Evolutionary conservation across 805 yeast genomes (phyloP).

Genomic region (Lipomyces kockii): DNA sequence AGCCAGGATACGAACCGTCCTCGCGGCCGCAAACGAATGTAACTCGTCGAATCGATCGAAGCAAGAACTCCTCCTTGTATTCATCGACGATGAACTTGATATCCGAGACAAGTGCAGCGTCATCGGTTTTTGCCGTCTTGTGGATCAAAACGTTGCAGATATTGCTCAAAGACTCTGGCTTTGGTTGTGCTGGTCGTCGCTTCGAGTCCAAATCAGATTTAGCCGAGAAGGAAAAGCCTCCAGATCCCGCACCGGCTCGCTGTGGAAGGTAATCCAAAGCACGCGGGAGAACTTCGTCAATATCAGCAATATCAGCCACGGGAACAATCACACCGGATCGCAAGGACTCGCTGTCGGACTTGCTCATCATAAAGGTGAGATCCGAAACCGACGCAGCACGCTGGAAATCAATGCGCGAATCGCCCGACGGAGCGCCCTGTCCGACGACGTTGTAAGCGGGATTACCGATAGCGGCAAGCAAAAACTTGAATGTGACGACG

Average conservation of each 20-base stretch:
- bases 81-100: constrained; percentile 69
- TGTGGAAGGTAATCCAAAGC: constrained; percentile 74
- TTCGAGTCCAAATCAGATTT: constrained; percentile 48
- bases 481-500: constrained; percentile 84
- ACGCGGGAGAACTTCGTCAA: constrained; percentile 77
- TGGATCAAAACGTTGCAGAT: constrained; percentile 81
- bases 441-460: constrained; percentile 71
- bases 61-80: constrained; percentile 67
- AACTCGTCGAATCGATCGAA: constrained; percentile 84
- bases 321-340: constrained; percentile 88
- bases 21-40: constrained; percentile 86
- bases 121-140: constrained; percentile 69
- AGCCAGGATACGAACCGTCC: constrained; percentile 89
- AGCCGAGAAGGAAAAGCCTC: constrained; percentile 51
- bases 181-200: constrained; percentile 28
- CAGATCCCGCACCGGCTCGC: constrained; percentile 42
- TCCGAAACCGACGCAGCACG: constrained; percentile 94
- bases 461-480: constrained; percentile 70
- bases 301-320: constrained; percentile 81
- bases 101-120: constrained; percentile 66
- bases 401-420: constrained; percentile 48
- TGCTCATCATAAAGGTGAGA: constrained; percentile 79
- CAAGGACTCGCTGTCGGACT: constrained; percentile 62
- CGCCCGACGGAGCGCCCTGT: constrained; percentile 20
- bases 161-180: constrained; percentile 58